Evolutionary conservation across 2,329 filamentous ascomycete species (phyloP), one percentile per base, ranked within the genome.

Genomic region (Arthrocladium fulminans): DNA sequence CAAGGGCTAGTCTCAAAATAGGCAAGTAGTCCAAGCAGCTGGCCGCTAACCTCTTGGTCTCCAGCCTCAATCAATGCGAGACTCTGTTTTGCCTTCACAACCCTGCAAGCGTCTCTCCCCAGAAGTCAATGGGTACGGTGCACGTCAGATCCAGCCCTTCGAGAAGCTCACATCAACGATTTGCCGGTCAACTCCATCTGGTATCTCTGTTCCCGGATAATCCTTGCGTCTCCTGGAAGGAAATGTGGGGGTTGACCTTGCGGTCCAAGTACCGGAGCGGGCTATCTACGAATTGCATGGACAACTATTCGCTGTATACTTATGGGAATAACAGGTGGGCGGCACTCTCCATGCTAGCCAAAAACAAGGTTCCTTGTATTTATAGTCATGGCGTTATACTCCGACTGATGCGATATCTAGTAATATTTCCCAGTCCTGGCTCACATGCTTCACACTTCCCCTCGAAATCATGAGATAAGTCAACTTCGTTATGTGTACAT

Each of bases 11-110:
- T n/a, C 43, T 37, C 32, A 3, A 37, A 23, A 23, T 10, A 37
- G 43, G 43, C 15, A 45, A 45, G 43, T 22, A 37, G 9, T 45
- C 43, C 27, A 45, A 32, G 42, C 29, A 45, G 4, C 8, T 35
- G 12, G 29, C 43, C 43, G 17, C 29, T 37, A 27, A 30, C 22
- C 19, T 19, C 7, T n/a, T 32, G 25, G n/a, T n/a, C 17, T 27
- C 12, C 12, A 44, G 32, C 19, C 8, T 8, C 22, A 23, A 29
- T 29, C 40, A 30, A 24, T 3, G 25, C 19, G 22, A 23, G 25
- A 41, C 39, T 13, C 3, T 44, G 7, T 4, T 34, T 32, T 25
- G 41, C 19, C 23, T 25, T 41, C 6, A 13, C 39, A 13, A 23
- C 8, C 19, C 39, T 13, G 12, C 10, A 25, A 20, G 22, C 25